phyloP scores from a whole-genome alignment of 2,329 filamentous ascomycete species.

The Penicillium italicum region DNA sequence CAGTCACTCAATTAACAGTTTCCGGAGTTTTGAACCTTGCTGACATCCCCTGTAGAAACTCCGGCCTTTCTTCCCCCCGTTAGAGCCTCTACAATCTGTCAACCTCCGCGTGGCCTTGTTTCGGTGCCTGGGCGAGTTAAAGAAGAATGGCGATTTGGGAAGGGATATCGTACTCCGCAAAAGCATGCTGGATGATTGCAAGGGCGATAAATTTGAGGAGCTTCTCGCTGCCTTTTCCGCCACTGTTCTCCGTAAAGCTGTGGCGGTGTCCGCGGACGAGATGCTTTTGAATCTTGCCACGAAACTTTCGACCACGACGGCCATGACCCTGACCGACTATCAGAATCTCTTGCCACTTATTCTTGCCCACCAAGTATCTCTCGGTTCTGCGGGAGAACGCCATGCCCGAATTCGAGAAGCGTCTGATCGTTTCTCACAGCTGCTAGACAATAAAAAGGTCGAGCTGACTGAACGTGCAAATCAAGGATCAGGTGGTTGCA shows the following conservation, averaged over 20 bases:
- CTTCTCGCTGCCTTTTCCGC: slow-evolving; percentile 80
- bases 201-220: slow-evolving; percentile 85
- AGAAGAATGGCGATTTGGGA: slow-evolving; percentile 80
- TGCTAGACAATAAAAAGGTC: slow-evolving; percentile 62
- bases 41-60: slow-evolving; percentile 65
- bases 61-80: slow-evolving; percentile 82
- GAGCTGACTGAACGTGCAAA: slow-evolving; percentile 45
- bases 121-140: slow-evolving; percentile 74
- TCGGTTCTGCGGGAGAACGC: slow-evolving; percentile 56
- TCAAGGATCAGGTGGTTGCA: slow-evolving; percentile 16
- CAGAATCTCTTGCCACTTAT: slow-evolving; percentile 59
- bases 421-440: slow-evolving; percentile 61
- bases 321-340: slow-evolving; percentile 33
- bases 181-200: slow-evolving; percentile 96
- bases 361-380: slow-evolving; percentile 67
- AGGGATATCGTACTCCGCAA: slow-evolving; percentile 79
- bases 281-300: slow-evolving; percentile 51
- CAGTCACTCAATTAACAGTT: neutral
- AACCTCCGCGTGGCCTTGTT: slow-evolving; percentile 83
- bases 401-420: slow-evolving; percentile 58
- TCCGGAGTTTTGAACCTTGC: neutral
- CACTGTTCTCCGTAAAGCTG: slow-evolving; percentile 68
- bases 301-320: slow-evolving; percentile 53
- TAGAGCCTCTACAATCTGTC: slow-evolving; percentile 84
- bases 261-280: slow-evolving; percentile 44